These are phyloP conservation scores for Oryza meridionalis DNA, from an alignment of 176 grass and related monocot genomes.

Conservation along the genomic window DNA sequence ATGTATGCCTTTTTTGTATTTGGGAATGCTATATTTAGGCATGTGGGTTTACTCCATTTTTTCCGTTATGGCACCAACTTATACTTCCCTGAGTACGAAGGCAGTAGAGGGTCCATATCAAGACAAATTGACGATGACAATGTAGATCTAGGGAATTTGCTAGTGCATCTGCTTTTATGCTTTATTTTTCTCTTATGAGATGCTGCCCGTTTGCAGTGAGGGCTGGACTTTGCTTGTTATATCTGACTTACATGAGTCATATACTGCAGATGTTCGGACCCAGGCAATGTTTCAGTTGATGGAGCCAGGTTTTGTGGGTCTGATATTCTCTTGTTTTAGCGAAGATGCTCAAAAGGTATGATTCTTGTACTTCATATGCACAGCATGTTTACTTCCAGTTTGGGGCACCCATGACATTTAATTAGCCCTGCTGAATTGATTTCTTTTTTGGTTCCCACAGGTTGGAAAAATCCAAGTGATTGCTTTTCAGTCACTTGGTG, in stretches of 20 bases:
- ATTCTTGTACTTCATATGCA: background rate
- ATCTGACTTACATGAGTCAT: slow-evolving; percentile 16
- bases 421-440: slow-evolving; percentile 24
- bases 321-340: slow-evolving; percentile 97
- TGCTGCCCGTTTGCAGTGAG: background rate
- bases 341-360: slow-evolving; percentile 87
- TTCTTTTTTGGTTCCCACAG: slow-evolving; percentile 47
- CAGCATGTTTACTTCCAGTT: background rate
- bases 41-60: slow-evolving; percentile 18
- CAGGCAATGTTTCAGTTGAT: slow-evolving; percentile 95
- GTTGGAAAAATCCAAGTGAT: slow-evolving; percentile 92
- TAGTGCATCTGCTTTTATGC: slow-evolving; percentile 38
- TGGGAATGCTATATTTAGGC: slow-evolving; percentile 35
- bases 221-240: slow-evolving; percentile 23
- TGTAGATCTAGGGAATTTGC: background rate
- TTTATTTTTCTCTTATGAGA: background rate
- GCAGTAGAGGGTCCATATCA: background rate
- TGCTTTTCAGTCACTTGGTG: slow-evolving; percentile 84
- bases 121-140: background rate
- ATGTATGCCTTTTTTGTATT: slow-evolving; percentile 9
- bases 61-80: background rate
- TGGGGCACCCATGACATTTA: slow-evolving; percentile 2
- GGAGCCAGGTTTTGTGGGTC: slow-evolving; percentile 80
- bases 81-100: background rate
- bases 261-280: slow-evolving; percentile 87